A percentile compares a stretch with the other conserved stretches of the same genome.
Conservation (phyloP, 352 stramenopile genomes). For the Lagenidium giganteum region DNA sequence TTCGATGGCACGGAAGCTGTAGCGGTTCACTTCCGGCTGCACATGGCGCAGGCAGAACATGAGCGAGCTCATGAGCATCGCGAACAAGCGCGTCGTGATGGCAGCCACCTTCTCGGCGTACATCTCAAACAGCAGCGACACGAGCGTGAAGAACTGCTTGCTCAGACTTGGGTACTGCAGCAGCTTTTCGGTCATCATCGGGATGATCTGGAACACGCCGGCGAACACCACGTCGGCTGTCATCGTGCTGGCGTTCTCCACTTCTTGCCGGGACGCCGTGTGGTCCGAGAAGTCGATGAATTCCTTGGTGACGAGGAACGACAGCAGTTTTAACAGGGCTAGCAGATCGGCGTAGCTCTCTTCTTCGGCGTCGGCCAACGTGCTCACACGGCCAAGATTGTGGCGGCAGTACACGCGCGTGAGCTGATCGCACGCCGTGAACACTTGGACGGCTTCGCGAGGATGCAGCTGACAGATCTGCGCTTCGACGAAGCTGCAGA, state of each 20-base stretch:
- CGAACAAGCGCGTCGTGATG: constrained; percentile 60
- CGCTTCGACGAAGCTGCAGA: constrained; percentile 73
- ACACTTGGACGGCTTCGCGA: constrained; percentile 65
- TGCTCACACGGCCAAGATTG: constrained; percentile 66
- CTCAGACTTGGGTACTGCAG: constrained; percentile 81
- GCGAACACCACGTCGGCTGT: constrained; percentile 88
- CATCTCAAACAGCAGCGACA: constrained; percentile 85
- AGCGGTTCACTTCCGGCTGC: constrained; percentile 64
- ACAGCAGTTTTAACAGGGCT: constrained; percentile 73
- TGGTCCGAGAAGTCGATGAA: constrained; percentile 85
- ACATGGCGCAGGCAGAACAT: constrained; percentile 73
- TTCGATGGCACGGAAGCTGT: constrained; percentile 80
- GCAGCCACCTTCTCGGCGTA: constrained; percentile 74
- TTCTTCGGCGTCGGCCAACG: constrained; percentile 61
- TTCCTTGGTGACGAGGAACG: constrained; percentile 75
- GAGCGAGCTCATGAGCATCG: constrained; percentile 69
- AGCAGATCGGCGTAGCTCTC: constrained; percentile 73
- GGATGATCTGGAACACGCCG: constrained; percentile 80
- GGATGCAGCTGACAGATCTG: constrained; percentile 75
- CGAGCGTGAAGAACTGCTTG: constrained; percentile 87
- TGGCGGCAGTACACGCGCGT: constrained; percentile 62
- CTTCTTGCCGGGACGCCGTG: constrained; percentile 46
- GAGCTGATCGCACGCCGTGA: constrained; percentile 63
- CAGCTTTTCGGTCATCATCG: constrained; percentile 86
- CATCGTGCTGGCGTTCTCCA: constrained; percentile 51